phyloP scores from a whole-genome alignment of 345 rosid genomes.

The Citrus australasica region DNA sequence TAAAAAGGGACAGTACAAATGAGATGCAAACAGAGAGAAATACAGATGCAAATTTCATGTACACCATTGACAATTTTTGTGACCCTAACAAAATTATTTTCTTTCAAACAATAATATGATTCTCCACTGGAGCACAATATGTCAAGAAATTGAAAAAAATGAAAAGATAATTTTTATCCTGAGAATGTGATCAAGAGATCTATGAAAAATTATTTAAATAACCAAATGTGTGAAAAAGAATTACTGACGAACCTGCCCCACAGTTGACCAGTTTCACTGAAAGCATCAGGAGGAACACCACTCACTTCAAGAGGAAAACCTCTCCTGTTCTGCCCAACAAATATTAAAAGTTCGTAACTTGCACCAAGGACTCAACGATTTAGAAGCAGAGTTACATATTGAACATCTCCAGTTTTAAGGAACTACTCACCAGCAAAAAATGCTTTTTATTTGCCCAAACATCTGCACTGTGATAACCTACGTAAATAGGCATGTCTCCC shows the following conservation, averaged over 20 bases:
- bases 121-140: background rate
- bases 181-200: background rate
- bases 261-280: slow-evolving; percentile 93
- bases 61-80: no score
- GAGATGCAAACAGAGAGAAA: background rate
- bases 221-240: background rate
- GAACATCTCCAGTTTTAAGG: background rate
- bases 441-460: slow-evolving; percentile 96
- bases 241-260: slow-evolving; percentile 72
- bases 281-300: slow-evolving; percentile 96
- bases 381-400: slow-evolving; percentile 2
- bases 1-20: background rate
- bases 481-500: slow-evolving; percentile 99
- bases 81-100: background rate
- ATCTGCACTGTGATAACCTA: slow-evolving; percentile 95
- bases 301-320: slow-evolving; percentile 84
- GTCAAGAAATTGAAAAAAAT: background rate
- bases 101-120: background rate
- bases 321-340: slow-evolving; percentile 58
- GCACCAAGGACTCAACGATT: slow-evolving; percentile 10
- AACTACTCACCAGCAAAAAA: slow-evolving; percentile 67
- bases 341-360: slow-evolving; percentile 10
- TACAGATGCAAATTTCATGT: background rate
- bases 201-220: slow-evolving; percentile 8
- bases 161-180: background rate